phyloP scores from a whole-genome alignment of 371 early-diverging fungal genomes.

The Haplosporangium sp. region DNA sequence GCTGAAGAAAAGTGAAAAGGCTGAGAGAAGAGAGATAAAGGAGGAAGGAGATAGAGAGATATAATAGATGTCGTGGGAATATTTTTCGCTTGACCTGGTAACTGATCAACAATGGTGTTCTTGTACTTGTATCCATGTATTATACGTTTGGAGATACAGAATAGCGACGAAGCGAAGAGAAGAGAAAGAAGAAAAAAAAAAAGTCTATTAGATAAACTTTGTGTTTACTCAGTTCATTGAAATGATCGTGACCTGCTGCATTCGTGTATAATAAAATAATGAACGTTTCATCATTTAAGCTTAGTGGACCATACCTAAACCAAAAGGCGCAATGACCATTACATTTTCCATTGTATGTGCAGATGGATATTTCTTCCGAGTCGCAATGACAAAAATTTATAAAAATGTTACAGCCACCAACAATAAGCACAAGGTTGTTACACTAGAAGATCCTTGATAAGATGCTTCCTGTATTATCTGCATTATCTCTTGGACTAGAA shows the following conservation, averaged over 20 bases:
- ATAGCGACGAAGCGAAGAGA: background rate
- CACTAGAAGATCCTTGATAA: conserved; percentile 3
- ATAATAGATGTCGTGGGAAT: background rate
- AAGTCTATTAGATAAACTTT: too few relatives aligned
- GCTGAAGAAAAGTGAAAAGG: background rate
- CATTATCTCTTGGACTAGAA: conserved; percentile 1
- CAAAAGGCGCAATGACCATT: background rate
- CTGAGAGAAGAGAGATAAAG: background rate
- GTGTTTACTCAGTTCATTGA: too few relatives aligned
- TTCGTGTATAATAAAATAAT: too few relatives aligned
- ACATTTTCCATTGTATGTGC: background rate
- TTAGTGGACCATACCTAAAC: too few relatives aligned
- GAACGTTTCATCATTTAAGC: too few relatives aligned
- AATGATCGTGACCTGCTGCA: too few relatives aligned
- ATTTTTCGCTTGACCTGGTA: too few relatives aligned
- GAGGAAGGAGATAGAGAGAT: background rate
- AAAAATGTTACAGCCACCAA: too few relatives aligned
- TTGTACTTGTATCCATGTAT: background rate
- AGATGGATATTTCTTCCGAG: too few relatives aligned
- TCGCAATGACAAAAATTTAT: too few relatives aligned
- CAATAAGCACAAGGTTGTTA: background rate
- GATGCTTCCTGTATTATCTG: conserved; percentile 13
- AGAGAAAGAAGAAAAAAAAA: too few relatives aligned
- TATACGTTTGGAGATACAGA: background rate
- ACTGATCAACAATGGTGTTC: too few relatives aligned